Conservation (phyloP, 2,329 filamentous ascomycete species). For the Rugonectria rugulosa region DNA sequence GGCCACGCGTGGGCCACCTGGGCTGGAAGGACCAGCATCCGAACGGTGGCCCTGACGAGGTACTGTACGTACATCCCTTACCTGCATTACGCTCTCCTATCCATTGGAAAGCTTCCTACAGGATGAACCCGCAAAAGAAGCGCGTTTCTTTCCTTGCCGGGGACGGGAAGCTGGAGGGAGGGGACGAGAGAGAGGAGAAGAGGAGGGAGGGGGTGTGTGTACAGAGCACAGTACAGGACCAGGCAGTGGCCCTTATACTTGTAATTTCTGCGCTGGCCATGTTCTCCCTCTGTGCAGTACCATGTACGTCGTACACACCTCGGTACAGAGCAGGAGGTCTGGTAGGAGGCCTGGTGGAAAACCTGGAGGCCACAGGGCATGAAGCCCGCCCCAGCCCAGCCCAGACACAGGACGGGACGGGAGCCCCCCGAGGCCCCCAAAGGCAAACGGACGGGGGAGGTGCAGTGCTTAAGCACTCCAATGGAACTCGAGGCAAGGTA, state of each 20-base stretch:
- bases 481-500: neutral
- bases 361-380: too few species aligned
- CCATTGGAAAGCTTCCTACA: neutral
- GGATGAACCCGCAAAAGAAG: constrained; percentile 4
- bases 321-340: too few species aligned
- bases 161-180: constrained; percentile 8
- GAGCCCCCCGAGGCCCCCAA: too few species aligned
- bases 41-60: constrained; percentile 14
- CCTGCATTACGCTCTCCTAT: neutral
- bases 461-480: too few species aligned
- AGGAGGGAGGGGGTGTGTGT: constrained; percentile 11
- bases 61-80: constrained; percentile 6
- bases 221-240: too few species aligned
- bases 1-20: constrained; percentile 27
- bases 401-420: too few species aligned
- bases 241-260: constrained; percentile 1
- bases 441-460: too few species aligned
- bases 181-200: neutral
- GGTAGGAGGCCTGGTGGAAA: too few species aligned
- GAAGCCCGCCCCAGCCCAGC: too few species aligned
- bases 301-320: too few species aligned
- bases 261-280: neutral
- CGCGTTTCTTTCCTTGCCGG: constrained; percentile 16
- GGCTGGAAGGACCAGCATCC: constrained; percentile 13
- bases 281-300: too few species aligned